phyloP scores from a whole-genome alignment of 305 asterid species.

The Fraxinus nigra region DNA sequence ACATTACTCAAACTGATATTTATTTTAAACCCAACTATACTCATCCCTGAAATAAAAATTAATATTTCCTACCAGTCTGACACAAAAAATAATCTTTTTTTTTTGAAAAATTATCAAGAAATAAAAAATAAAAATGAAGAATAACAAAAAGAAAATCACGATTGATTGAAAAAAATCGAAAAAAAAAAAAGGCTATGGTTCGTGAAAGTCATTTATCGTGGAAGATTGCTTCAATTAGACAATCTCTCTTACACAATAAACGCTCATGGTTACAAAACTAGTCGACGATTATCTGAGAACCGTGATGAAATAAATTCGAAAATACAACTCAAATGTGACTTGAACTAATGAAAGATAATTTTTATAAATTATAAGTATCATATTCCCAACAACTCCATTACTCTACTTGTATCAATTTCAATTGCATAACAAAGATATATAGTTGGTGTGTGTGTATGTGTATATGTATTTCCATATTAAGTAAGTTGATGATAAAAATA shows the following conservation, averaged over 20 bases:
- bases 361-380: background rate
- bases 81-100: background rate
- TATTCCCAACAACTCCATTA: background rate
- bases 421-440: background rate
- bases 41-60: background rate
- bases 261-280: background rate
- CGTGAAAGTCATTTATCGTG: background rate
- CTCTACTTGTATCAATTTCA: background rate
- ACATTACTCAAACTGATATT: background rate
- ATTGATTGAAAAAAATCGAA: background rate
- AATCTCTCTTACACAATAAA: background rate
- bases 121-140: background rate
- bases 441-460: background rate
- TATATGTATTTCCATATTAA: background rate
- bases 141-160: background rate
- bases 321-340: background rate
- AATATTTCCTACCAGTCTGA: background rate
- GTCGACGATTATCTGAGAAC: background rate
- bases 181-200: background rate
- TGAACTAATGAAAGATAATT: background rate
- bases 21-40: background rate
- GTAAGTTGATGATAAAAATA: background rate
- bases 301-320: background rate
- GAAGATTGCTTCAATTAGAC: background rate
- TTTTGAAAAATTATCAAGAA: background rate